Percentiles rank a stretch among this genome's conserved stretches.
Evolutionary conservation across 306 rosid genomes (phyloP).

Genomic region (Trichosanthes truncata): DNA sequence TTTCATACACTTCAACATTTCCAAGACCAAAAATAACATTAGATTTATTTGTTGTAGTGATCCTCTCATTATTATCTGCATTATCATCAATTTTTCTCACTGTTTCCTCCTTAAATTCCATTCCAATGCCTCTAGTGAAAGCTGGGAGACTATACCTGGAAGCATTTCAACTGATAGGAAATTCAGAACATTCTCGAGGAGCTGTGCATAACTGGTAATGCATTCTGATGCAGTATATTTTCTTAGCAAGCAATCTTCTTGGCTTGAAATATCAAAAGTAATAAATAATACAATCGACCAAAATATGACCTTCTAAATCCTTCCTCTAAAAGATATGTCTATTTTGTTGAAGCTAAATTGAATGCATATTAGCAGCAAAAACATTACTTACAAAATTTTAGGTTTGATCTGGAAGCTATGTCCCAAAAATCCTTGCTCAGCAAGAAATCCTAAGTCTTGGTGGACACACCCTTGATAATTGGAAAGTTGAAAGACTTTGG

Average conservation of each 20-base stretch:
- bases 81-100: slow-evolving; percentile 16
- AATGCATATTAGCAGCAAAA: too few species aligned
- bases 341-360: not conserved
- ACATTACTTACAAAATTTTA: too few species aligned
- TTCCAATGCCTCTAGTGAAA: slow-evolving; percentile 49
- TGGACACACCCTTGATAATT: not conserved
- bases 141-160: slow-evolving; percentile 65
- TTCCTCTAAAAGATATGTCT: not conserved
- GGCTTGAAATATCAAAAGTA: not conserved
- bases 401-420: not conserved
- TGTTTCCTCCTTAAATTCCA: slow-evolving; percentile 51
- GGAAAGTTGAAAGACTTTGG: not conserved
- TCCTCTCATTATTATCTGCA: slow-evolving; percentile 20
- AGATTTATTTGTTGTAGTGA: slow-evolving; percentile 15
- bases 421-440: not conserved
- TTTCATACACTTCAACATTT: slow-evolving; percentile 50
- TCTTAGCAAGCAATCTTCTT: slow-evolving; percentile 57
- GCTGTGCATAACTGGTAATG: slow-evolving; percentile 61
- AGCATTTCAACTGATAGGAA: slow-evolving; percentile 64
- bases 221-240: slow-evolving; percentile 71
- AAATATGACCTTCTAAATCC: not conserved
- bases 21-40: slow-evolving; percentile 54
- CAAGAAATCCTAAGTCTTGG: not conserved
- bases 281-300: not conserved
- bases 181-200: slow-evolving; percentile 70